Evolutionary conservation across 306 rosid species (phyloP).

Genomic region (cucumber (Cucumis sativus)): DNA sequence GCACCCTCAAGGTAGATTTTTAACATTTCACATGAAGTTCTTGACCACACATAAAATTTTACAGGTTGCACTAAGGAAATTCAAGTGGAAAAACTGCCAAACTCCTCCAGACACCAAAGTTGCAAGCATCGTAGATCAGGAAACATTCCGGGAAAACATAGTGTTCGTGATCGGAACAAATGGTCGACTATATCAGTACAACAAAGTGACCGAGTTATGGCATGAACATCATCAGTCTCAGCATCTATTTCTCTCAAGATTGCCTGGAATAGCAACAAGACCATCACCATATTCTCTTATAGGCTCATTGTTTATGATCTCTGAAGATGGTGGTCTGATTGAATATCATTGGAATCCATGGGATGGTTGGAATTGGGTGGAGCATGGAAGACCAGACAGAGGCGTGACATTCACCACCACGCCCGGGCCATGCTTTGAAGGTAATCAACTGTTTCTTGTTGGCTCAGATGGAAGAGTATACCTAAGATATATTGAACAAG

Average conservation of each 20-base stretch:
- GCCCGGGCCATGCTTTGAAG: slow-evolving; percentile 74
- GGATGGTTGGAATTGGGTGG: slow-evolving; percentile 89
- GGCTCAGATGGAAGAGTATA: slow-evolving; percentile 89
- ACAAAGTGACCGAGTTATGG: slow-evolving; percentile 80
- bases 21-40: not conserved
- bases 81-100: slow-evolving; percentile 80
- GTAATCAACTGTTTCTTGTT: slow-evolving; percentile 55
- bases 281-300: slow-evolving; percentile 38
- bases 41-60: slow-evolving; percentile 2
- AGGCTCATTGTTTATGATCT: slow-evolving; percentile 82
- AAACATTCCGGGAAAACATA: slow-evolving; percentile 61
- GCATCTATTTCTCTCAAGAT: slow-evolving; percentile 63
- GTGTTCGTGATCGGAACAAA: slow-evolving; percentile 70
- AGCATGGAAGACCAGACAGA: slow-evolving; percentile 77
- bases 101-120: slow-evolving; percentile 51
- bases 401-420: slow-evolving; percentile 53
- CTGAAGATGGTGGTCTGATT: slow-evolving; percentile 73
- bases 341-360: slow-evolving; percentile 70
- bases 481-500: slow-evolving; percentile 53
- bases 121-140: slow-evolving; percentile 67
- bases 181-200: slow-evolving; percentile 77
- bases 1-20: too few species aligned
- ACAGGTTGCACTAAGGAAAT: slow-evolving; percentile 76
- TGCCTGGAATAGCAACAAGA: slow-evolving; percentile 65
- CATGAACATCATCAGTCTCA: slow-evolving; percentile 88